Evolutionary conservation across 2,329 filamentous ascomycete species (phyloP), one percentile per base, ranked within the genome.

Genomic region (Venturia carpophila): DNA sequence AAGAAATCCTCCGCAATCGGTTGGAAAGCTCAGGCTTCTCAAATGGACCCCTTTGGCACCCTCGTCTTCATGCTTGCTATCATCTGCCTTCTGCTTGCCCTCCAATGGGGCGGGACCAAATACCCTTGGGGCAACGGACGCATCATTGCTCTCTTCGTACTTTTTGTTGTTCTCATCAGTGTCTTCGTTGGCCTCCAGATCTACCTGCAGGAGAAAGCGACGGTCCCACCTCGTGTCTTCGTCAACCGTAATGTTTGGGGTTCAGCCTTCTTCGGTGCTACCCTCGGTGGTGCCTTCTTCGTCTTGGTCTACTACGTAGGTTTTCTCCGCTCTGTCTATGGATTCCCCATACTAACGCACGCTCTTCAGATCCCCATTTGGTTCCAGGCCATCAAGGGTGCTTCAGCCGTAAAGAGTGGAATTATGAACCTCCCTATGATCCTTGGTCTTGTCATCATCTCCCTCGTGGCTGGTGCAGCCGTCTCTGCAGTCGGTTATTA

Each of bases 351-450:
- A 21, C 47, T 27, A 49, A 61, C 49, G 9, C 21, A 19, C 24
- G 39, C 39, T 41, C 10, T 30, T 5, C 65, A 68, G 43, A 65
- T 34, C 73, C 76, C 71, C 66, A 80, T 76, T 74, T 80, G 77
- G 79, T 81, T 77, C 75, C 78, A 81, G 68, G 78, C 79, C 21
- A 79, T 82, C 71, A 79, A 81, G 67, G 77, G 77, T 10, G 75
- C 73, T 1, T 74, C 73, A 0, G 78, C 79, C 5, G 76, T 76
- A 30, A 76, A 78, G 52, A 80, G 79, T 30, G 79, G 79, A 24
- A 80, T 81, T 68, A 77, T 77, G 73, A 79, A 79, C 66, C 71
- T 81, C 5, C 79, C 79, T 17, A 72, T 79, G 64, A 77, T 81
- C 62, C 74, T 81, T 34, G 74, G 74, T 41, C 71, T 79, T 37